Evolutionary conservation across 2,329 filamentous ascomycete species (phyloP).

Genomic region (Rutstroemia sydowiana): DNA sequence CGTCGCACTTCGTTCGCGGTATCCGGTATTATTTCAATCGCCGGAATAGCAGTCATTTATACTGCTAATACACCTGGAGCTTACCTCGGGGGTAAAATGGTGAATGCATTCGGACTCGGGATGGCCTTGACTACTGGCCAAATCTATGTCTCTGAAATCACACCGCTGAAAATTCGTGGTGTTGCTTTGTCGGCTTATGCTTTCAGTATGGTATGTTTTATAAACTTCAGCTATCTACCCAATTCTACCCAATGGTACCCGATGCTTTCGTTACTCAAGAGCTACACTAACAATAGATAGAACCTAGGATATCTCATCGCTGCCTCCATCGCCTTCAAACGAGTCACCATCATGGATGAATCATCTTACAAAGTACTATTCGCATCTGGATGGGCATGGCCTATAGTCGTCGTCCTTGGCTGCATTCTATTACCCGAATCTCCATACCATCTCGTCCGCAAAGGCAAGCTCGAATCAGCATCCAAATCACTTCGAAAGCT

Average conservation of each 20-base stretch:
- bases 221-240: background rate
- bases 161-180: background rate
- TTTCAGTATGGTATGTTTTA: background rate
- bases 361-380: constrained; percentile 4
- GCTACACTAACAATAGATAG: background rate
- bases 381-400: background rate
- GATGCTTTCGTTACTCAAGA: background rate
- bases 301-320: constrained; percentile 1
- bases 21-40: background rate
- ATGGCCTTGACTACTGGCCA: constrained; percentile 1
- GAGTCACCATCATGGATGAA: background rate
- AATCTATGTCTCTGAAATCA: background rate
- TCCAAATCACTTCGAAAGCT: background rate
- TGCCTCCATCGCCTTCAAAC: constrained; percentile 1
- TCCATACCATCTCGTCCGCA: background rate
- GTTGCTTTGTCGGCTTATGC: constrained; percentile 3
- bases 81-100: background rate
- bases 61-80: background rate
- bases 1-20: background rate
- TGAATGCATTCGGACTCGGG: background rate
- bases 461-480: background rate
- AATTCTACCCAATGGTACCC: no score
- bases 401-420: background rate
- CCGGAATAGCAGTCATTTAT: background rate
- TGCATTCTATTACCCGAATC: background rate